Base-by-base conservation (phyloP, 2,329 filamentous ascomycete genomes). In the Acephala macrosclerotiorum region DNA sequence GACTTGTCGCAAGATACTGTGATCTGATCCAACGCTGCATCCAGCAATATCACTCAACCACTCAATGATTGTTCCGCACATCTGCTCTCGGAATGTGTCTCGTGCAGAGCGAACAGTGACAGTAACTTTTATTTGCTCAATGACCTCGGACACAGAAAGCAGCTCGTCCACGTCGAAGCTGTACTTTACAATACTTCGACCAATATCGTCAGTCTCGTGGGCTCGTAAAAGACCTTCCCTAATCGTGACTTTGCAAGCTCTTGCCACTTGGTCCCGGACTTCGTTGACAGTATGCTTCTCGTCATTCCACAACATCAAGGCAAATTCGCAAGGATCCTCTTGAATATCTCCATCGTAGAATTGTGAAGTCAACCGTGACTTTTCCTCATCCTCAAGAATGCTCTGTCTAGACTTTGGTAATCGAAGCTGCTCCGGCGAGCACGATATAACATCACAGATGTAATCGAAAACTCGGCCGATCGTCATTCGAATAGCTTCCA, bases 241-340 rank as follows among this genome's bases (percentile, higher is more conserved):
- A 66, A 85, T 82, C 7, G 89, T 87, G 70, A 92, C 90, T 67
- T 87, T 88, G 81, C 96, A 99, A 58, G 96, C 96, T 70, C 95
- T 87, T 2, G 93, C 91, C 25, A 99, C 93, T 77, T 98, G 95
- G 64, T 96, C 89, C 71, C 90, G 86, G 6, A 99, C 95, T 77
- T 99, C 96, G 56, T 89, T 87, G 51, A 98, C 90, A 0, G 96
- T 99, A 77, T 99, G 96, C 79, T 99, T 99, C 80, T 99, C 96
- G 70, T 99, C 96, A 73, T 99, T 99, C 96, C 96, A 99, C 5
- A 99, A 82, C 18, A 97, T 83, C 53, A 99, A 81, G 5, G 92
- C 91, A 77, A 91, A 99, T 73, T 97, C 93, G 14, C 87, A 87
- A 26, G 90, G 85, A 2, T 87, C 83, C 63, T 90, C 87, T 7